These are phyloP conservation scores for Nectriaceae sp. DNA, from an alignment of 2,329 filamentous ascomycete genomes.

Conservation along the genomic window DNA sequence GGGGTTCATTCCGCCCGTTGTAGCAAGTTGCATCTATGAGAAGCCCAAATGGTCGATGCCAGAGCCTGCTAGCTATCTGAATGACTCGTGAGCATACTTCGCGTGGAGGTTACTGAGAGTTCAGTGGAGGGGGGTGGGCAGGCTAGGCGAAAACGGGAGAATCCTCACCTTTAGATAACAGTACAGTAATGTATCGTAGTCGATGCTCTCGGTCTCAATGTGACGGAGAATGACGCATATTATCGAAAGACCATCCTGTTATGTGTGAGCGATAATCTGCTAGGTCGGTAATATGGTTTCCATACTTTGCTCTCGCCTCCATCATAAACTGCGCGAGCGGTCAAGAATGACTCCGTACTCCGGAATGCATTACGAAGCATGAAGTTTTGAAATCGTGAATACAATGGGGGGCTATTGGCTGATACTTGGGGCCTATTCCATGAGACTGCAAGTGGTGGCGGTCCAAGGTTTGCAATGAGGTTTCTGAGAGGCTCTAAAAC, in stretches of 20 bases:
- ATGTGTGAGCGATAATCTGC: conserved; percentile 12
- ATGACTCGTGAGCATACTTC: not conserved
- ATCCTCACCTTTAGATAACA: conserved; percentile 65
- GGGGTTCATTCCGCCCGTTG: conserved; percentile 65
- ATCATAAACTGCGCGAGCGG: conserved; percentile 67
- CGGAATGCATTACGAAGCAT: conserved; percentile 71
- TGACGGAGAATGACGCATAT: conserved; percentile 70
- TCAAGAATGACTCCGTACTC: conserved; percentile 64
- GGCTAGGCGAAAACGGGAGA: not conserved
- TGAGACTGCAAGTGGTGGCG: conserved; percentile 67
- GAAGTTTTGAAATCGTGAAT: conserved; percentile 71
- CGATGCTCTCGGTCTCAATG: conserved; percentile 65
- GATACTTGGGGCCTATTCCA: conserved; percentile 71
- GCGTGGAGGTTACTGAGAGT: too few species aligned
- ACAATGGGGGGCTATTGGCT: conserved; percentile 61
- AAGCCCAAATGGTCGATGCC: conserved; percentile 69
- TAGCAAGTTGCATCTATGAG: conserved; percentile 72
- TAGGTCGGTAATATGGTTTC: not conserved
- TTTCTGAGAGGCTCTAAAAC: conserved; percentile 62
- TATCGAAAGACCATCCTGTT: conserved; percentile 64
- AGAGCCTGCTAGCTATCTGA: conserved; percentile 66
- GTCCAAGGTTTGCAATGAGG: conserved; percentile 66
- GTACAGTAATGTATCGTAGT: conserved; percentile 66
- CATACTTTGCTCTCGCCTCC: conserved; percentile 69
- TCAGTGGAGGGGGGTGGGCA: too few species aligned